phyloP scores from a whole-genome alignment of 164 flowering plant genomes.

The Vitis labrusca region DNA sequence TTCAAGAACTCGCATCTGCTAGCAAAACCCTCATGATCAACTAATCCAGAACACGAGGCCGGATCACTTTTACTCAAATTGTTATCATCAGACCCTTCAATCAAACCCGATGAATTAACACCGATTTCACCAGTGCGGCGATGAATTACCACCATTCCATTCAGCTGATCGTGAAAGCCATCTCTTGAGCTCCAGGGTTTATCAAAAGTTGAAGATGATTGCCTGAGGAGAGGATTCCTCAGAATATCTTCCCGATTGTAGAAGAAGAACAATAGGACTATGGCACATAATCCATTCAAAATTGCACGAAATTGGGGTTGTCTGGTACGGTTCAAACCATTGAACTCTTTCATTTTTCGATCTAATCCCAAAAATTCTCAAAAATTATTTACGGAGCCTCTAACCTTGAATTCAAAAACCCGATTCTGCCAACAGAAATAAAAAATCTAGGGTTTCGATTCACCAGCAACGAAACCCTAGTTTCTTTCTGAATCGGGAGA shows the following conservation, averaged over 20 bases:
- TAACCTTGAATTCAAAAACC: no score
- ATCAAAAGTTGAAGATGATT: slow-evolving; percentile 11
- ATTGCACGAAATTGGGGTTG: slow-evolving; percentile 38
- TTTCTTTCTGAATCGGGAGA: no score
- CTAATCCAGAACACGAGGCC: slow-evolving; percentile 49
- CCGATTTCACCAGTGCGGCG: slow-evolving; percentile 38
- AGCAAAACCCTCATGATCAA: slow-evolving; percentile 52
- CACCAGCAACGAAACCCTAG: no score
- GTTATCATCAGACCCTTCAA: slow-evolving; percentile 11
- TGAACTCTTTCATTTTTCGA: slow-evolving; percentile 16
- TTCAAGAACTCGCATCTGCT: slow-evolving; percentile 69
- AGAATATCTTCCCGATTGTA: slow-evolving; percentile 34
- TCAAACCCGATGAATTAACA: slow-evolving; percentile 21
- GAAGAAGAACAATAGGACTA: slow-evolving; percentile 48
- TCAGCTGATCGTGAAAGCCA: slow-evolving; percentile 1
- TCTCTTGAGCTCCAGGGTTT: slow-evolving; percentile 16
- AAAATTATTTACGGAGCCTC: no score
- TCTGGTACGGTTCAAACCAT: slow-evolving; percentile 11
- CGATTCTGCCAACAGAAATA: no score
- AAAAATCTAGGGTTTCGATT: no score
- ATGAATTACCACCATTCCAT: slow-evolving; percentile 21
- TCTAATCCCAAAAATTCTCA: no score
- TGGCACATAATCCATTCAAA: slow-evolving; percentile 49
- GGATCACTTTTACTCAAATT: slow-evolving; percentile 21
- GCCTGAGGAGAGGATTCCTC: slow-evolving; percentile 29